Percentiles rank a stretch among this genome's conserved stretches.
Evolutionary conservation across 768 basidiomycete genomes (phyloP).

Genomic region (Hypholoma fasciculare): DNA sequence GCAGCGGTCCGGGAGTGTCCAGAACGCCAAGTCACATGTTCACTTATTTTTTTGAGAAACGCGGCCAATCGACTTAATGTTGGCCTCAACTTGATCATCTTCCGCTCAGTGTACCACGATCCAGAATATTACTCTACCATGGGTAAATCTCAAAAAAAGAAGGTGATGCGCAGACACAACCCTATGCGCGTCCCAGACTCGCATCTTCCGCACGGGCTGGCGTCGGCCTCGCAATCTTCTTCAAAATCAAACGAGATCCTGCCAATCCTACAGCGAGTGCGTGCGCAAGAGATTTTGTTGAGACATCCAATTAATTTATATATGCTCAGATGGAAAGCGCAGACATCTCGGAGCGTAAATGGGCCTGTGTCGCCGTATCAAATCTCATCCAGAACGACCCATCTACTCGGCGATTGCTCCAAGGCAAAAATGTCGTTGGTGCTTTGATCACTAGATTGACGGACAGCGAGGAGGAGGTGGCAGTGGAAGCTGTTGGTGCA

Average conservation of each 20-base stretch:
- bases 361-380: slow-evolving; percentile 96
- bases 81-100: not conserved
- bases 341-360: slow-evolving; percentile 82
- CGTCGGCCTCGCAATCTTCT: slow-evolving; percentile 69
- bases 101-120: not conserved
- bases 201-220: slow-evolving; percentile 83
- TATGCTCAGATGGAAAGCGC: slow-evolving; percentile 65
- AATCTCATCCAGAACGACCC: slow-evolving; percentile 95
- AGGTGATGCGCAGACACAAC: slow-evolving; percentile 83
- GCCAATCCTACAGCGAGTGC: slow-evolving; percentile 89
- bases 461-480: slow-evolving; percentile 88
- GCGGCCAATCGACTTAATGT: not conserved
- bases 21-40: too few relatives aligned
- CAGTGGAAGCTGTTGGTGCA: slow-evolving; percentile 87
- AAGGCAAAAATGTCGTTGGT: slow-evolving; percentile 89
- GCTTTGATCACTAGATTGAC: slow-evolving; percentile 84
- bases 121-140: slow-evolving; percentile 36
- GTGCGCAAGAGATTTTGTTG: slow-evolving; percentile 6
- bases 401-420: slow-evolving; percentile 84
- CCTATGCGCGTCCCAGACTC: slow-evolving; percentile 93
- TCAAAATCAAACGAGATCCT: slow-evolving; percentile 78
- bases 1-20: too few relatives aligned
- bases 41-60: not conserved
- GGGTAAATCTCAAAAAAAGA: slow-evolving; percentile 94
- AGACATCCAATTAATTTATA: slow-evolving; percentile 4